Evolutionary conservation across 352 stramenopile species (phyloP), one percentile per base, ranked within the genome.

Genomic region (Globisporangium solare): DNA sequence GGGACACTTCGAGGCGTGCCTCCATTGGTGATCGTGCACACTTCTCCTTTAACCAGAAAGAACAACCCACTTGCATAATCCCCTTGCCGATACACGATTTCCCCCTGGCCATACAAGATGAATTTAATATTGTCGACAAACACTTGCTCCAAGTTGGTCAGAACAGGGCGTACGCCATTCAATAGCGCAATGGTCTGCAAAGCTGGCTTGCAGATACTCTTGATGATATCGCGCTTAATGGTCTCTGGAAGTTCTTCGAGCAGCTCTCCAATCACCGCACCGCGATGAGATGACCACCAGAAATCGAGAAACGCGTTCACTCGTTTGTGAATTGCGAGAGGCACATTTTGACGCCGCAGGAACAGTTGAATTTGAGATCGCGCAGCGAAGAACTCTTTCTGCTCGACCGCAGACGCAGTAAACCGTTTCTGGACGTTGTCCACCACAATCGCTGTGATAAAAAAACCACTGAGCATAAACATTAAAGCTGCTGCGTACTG

Each of bases 351-450:
- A 2, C 79, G 74, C 15, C 77, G 75, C 2, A 91, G 51, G 56
- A 91, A 91, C 15, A 88, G 61, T 43, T 88, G 76, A 22, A 91
- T 88, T 6, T 68, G 59, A 3, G 77, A 77, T 39, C 80, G 65
- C 2, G 66, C 79, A 0, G 71, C 68, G 41, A 81, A 84, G 58
- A 91, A 88, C 42, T 88, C 74, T 35, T 88, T 91, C 46, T 91
- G 80, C 14, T 91, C 80, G 32, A 80, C 67, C 14, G 80, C 78
- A 10, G 80, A 91, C 0, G 80, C 78, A 1, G 80, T 91, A 42
- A 91, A 86, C 18, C 76, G 64, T 56, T 91, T 91, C 58, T 91
- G 80, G 5, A 89, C 80, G 17, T 88, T 86, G 57, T 90, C 77
- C 2, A 90, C 77, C 17, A 85, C 78, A 20, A 85, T 75, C 5